Evolutionary conservation across 768 basidiomycete genomes (phyloP).

Genomic region (Cystofilobasidium ferigula): DNA sequence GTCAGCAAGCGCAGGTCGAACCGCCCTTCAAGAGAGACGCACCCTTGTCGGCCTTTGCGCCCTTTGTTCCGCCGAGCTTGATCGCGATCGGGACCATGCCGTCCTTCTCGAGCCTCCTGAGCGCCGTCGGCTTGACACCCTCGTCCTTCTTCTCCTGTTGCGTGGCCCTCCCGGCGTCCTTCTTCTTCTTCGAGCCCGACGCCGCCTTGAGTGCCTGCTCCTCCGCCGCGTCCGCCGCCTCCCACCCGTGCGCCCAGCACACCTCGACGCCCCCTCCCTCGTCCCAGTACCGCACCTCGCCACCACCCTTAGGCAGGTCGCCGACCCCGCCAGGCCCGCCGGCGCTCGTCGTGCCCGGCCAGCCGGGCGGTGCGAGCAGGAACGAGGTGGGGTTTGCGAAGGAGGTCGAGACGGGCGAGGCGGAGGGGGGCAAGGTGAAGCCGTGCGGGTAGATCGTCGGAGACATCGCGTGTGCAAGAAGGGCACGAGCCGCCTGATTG

Average conservation of each 20-base stretch:
- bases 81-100: slow-evolving; percentile 19
- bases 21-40: not conserved
- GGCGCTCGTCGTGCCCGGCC: not conserved
- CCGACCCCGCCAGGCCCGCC: slow-evolving; percentile 9
- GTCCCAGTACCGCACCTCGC: slow-evolving; percentile 24
- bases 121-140: not conserved
- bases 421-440: slow-evolving; percentile 13
- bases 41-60: slow-evolving; percentile 13
- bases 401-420: slow-evolving; percentile 19
- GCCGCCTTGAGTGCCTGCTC: not conserved
- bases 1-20: no score
- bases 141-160: not conserved
- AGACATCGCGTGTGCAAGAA: slow-evolving; percentile 12
- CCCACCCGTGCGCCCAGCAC: slow-evolving; percentile 9
- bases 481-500: slow-evolving; percentile 10
- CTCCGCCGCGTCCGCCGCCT: slow-evolving; percentile 17
- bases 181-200: not conserved
- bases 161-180: not conserved
- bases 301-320: not conserved
- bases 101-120: not conserved
- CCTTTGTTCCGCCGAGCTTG: not conserved
- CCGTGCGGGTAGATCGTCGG: slow-evolving; percentile 6
- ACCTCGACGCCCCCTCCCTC: not conserved
- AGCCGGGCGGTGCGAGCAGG: not conserved
- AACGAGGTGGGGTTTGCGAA: slow-evolving; percentile 11